These are phyloP conservation scores for Exutisphaerella laricina DNA, from an alignment of 2,329 filamentous ascomycete species.

Conservation along the genomic window DNA sequence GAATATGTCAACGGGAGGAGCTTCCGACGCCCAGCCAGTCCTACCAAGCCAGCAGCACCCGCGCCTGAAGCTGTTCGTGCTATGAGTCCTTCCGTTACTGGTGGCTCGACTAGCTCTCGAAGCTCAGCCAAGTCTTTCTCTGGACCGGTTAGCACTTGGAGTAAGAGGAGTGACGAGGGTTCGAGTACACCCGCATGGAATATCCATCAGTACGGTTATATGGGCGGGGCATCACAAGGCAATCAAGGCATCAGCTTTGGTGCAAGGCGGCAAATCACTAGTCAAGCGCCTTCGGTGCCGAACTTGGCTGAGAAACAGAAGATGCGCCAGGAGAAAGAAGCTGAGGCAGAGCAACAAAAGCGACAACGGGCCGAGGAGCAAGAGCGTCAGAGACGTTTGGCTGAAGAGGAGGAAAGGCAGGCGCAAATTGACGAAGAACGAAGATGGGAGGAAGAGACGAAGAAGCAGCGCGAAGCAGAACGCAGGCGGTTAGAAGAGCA, in stretches of 20 bases:
- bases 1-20: conserved; percentile 15
- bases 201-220: conserved; percentile 96
- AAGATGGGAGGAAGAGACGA: conserved; percentile 61
- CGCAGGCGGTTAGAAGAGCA: conserved; percentile 59
- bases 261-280: conserved; percentile 86
- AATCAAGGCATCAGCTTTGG: conserved; percentile 93
- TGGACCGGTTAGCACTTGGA: conserved; percentile 78
- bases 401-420: conserved; percentile 58
- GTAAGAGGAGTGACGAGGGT: conserved; percentile 73
- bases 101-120: conserved; percentile 55
- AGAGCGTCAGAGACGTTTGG: conserved; percentile 44
- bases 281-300: conserved; percentile 69
- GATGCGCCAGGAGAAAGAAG: conserved; percentile 50
- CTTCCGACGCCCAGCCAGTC: conserved; percentile 21
- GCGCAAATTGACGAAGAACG: conserved; percentile 59
- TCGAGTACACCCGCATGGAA: conserved; percentile 91
- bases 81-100: conserved; percentile 44
- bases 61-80: conserved; percentile 30
- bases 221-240: conserved; percentile 93
- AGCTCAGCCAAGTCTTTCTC: conserved; percentile 39
- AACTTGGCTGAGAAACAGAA: conserved; percentile 81
- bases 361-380: conserved; percentile 47
- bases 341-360: conserved; percentile 49
- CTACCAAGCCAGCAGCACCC: conserved; percentile 26
- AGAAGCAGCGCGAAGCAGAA: conserved; percentile 54